Evolutionary conservation across 208 protist species (phyloP).

Genomic region (Porcisia hertigi): DNA sequence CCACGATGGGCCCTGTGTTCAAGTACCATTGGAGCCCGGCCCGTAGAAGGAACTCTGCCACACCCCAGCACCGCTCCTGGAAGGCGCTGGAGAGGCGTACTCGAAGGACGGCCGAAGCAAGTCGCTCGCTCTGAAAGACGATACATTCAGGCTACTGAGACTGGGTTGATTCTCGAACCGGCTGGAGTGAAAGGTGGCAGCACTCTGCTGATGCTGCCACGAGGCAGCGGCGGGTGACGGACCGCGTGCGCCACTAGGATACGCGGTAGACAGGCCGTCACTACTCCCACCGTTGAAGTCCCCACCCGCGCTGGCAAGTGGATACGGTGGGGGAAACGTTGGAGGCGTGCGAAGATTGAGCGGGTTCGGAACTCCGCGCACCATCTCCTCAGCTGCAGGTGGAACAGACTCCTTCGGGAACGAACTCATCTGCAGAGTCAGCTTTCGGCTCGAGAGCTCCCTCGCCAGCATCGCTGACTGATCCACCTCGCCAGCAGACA

Average conservation of each 20-base stretch:
- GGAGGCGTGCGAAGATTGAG: background rate
- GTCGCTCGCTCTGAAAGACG: conserved; percentile 1
- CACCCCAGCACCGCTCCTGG: background rate
- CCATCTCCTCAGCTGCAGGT: background rate
- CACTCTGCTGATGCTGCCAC: background rate
- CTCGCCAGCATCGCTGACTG: conserved; percentile 64
- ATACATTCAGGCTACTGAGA: background rate
- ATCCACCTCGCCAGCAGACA: conserved; percentile 62
- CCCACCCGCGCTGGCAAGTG: background rate
- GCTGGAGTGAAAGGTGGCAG: background rate
- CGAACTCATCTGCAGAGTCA: conserved; percentile 25
- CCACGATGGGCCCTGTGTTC: background rate
- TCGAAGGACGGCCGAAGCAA: background rate
- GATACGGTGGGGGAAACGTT: background rate
- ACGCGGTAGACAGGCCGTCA: background rate
- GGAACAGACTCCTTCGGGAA: background rate
- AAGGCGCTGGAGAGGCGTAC: background rate
- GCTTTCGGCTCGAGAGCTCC: conserved; percentile 65
- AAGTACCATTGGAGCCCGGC: background rate
- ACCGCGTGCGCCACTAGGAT: background rate
- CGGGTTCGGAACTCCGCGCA: background rate
- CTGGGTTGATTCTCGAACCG: background rate
- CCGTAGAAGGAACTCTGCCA: background rate
- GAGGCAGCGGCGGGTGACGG: background rate
- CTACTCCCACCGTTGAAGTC: background rate